These are phyloP conservation scores for Cytospora paraplurivora DNA, from an alignment of 2,329 filamentous ascomycete genomes.

Conservation along the genomic window DNA sequence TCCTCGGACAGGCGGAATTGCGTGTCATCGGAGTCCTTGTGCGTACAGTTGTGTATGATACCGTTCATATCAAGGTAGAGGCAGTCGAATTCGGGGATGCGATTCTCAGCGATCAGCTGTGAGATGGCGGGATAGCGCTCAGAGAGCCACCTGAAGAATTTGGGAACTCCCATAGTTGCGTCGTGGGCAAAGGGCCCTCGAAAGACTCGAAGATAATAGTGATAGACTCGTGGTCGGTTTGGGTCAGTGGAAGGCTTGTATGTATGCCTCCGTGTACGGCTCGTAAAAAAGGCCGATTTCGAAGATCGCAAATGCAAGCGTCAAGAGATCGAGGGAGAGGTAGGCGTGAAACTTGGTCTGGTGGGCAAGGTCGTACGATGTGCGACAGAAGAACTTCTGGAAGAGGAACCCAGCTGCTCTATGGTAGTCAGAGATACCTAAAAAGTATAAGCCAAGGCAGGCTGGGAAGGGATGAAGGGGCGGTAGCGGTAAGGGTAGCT, in stretches of 20 bases:
- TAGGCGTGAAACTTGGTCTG: background rate
- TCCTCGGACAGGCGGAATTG: conserved; percentile 94
- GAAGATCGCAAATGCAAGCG: conserved; percentile 23
- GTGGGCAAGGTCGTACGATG: conserved; percentile 17
- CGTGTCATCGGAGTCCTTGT: conserved; percentile 91
- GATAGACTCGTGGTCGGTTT: background rate
- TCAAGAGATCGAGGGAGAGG: conserved; percentile 2
- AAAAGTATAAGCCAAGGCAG: background rate
- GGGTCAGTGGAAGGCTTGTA: conserved; percentile 1
- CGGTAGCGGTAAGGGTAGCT: conserved; percentile 5
- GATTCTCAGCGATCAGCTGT: conserved; percentile 96
- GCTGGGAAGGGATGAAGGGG: conserved; percentile 3
- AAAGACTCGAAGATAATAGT: background rate
- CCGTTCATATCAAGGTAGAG: conserved; percentile 99
- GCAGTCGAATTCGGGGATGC: conserved; percentile 98
- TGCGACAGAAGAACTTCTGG: conserved; percentile 4
- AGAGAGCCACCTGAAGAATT: conserved; percentile 98
- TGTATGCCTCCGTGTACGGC: conserved; percentile 14
- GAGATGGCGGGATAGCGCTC: conserved; percentile 99
- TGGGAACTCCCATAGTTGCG: conserved; percentile 59
- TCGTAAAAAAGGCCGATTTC: conserved; percentile 27
- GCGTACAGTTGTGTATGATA: conserved; percentile 99
- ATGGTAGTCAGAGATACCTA: background rate
- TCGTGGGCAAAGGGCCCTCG: conserved; percentile 29
- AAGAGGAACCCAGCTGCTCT: background rate